A percentile compares a stretch with the other conserved stretches of the same genome.
Evolutionary conservation across 148 eudicot species (phyloP).

Genomic region (Silene uniflora): DNA sequence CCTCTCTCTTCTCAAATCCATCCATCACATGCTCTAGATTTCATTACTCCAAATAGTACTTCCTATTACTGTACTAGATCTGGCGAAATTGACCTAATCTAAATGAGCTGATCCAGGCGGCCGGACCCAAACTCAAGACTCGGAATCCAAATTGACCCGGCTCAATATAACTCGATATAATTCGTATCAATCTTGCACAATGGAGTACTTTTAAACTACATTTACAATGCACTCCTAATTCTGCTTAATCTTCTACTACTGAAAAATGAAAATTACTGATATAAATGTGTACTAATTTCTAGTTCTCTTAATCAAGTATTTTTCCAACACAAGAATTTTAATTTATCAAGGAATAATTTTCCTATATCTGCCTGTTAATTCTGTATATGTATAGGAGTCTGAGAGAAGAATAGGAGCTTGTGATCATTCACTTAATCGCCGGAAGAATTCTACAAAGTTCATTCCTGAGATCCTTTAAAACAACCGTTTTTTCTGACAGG

Average conservation of each 20-base stretch:
- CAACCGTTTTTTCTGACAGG: constrained; percentile 67
- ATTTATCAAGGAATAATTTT: neutral
- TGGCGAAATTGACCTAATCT: no score
- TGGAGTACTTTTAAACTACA: neutral
- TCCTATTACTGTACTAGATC: no score
- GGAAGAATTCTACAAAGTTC: constrained; percentile 61
- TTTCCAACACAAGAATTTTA: neutral
- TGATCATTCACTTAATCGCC: constrained; percentile 14
- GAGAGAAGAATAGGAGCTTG: neutral
- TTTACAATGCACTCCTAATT: no score
- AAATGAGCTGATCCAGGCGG: no score
- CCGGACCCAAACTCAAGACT: no score
- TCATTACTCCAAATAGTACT: neutral
- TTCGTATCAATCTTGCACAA: neutral
- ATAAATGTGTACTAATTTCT: neutral
- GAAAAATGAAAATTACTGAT: neutral
- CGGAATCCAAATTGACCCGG: no score
- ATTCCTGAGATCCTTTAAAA: constrained; percentile 52
- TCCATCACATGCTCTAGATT: neutral
- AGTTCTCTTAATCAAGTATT: neutral
- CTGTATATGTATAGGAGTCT: no score
- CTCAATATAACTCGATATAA: no score
- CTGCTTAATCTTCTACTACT: neutral
- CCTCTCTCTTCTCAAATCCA: neutral
- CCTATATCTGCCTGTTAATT: neutral